These are phyloP conservation scores for Hortiboletus flavorubellus DNA, from an alignment of 768 basidiomycete genomes.

Conservation along the genomic window DNA sequence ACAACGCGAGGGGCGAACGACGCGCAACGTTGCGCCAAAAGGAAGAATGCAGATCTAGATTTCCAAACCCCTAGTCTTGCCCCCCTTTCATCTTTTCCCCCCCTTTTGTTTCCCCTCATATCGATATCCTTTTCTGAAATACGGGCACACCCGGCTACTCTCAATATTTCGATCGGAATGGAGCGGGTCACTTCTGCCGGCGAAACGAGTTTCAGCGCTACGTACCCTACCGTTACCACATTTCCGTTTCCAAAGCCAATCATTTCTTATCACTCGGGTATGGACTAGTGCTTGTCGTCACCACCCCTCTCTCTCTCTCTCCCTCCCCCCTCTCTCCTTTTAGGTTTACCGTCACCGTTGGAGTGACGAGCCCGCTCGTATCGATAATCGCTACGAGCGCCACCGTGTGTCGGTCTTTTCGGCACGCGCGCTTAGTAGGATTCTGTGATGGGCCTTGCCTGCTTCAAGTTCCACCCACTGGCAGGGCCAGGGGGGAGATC, in stretches of 20 bases:
- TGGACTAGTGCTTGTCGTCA: neutral
- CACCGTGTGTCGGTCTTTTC: neutral
- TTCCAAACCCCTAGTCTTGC: neutral
- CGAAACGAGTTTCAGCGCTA: conserved; percentile 1
- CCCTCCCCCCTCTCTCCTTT: neutral
- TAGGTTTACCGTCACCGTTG: neutral
- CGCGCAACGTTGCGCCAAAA: too few species aligned
- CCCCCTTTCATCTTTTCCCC: neutral
- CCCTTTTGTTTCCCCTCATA: neutral
- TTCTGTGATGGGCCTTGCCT: too few species aligned
- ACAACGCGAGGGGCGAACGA: too few species aligned
- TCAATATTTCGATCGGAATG: neutral
- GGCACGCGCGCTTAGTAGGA: neutral
- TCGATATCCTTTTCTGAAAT: neutral
- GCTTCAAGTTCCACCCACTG: neutral
- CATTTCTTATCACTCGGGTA: neutral
- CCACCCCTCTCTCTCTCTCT: neutral
- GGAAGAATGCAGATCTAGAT: neutral
- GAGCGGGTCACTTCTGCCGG: neutral
- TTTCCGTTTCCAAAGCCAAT: neutral
- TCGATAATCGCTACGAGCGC: too few species aligned
- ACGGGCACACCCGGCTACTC: neutral
- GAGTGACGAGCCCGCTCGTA: too few species aligned
- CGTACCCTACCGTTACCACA: neutral
- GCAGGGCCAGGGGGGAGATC: too few species aligned